phyloP scores from a whole-genome alignment of 202 grass and related monocot genomes.

The Miscanthus sacchariflorus region DNA sequence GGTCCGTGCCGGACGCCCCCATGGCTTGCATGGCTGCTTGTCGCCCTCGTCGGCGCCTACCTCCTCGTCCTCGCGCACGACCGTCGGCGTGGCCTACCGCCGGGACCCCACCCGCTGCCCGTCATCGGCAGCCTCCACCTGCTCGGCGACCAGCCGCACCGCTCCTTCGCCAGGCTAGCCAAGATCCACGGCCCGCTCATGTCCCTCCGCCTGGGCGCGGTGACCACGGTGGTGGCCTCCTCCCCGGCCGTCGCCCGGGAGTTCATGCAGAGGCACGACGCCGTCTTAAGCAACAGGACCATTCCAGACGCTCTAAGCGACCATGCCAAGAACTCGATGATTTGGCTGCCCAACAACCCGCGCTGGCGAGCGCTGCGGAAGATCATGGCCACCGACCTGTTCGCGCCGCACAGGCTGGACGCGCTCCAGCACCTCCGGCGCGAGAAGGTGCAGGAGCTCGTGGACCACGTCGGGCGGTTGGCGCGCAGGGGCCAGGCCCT shows the following conservation, averaged over 20 bases:
- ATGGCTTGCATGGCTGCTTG: background rate
- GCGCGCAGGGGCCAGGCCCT: slow-evolving; percentile 6
- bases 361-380: slow-evolving; percentile 63
- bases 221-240: slow-evolving; percentile 64
- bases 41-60: background rate
- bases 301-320: slow-evolving; percentile 25
- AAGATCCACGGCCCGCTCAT: slow-evolving; percentile 58
- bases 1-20: slow-evolving; percentile 42
- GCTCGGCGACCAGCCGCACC: slow-evolving; percentile 59
- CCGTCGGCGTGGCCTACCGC: slow-evolving; percentile 38
- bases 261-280: slow-evolving; percentile 62
- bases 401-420: slow-evolving; percentile 61
- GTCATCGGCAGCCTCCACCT: slow-evolving; percentile 72
- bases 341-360: slow-evolving; percentile 34
- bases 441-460: slow-evolving; percentile 53
- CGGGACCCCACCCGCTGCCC: slow-evolving; percentile 57
- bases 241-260: slow-evolving; percentile 58
- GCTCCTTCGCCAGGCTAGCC: slow-evolving; percentile 54
- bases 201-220: slow-evolving; percentile 60
- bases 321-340: slow-evolving; percentile 14
- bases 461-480: slow-evolving; percentile 42
- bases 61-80: background rate
- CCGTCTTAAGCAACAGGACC: slow-evolving; percentile 39
- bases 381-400: slow-evolving; percentile 62
- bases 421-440: slow-evolving; percentile 45